phyloP scores from a whole-genome alignment of 2,329 filamentous ascomycete genomes.

The Aspergillus sp. region DNA sequence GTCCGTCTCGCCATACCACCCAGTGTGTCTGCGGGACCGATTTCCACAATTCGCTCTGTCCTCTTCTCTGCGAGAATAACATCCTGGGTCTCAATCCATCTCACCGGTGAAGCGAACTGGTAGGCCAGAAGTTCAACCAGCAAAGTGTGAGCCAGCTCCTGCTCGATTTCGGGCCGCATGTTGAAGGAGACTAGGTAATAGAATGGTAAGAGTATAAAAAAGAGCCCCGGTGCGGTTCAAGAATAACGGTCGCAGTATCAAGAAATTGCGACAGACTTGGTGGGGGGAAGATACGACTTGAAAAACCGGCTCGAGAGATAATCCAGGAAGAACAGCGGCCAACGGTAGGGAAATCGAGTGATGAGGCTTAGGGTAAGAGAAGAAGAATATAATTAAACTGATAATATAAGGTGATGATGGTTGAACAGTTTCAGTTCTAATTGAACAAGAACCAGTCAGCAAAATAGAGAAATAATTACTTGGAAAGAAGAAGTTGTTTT shows the following conservation, averaged over 20 bases:
- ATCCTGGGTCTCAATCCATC: conserved; percentile 99
- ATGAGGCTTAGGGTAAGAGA: not conserved
- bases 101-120: conserved; percentile 96
- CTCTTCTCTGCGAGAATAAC: conserved; percentile 95
- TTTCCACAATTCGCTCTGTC: conserved; percentile 95
- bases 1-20: conserved; percentile 98
- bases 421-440: conserved; percentile 1
- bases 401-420: conserved; percentile 8
- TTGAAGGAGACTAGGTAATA: conserved; percentile 41
- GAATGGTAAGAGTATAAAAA: conserved; percentile 10
- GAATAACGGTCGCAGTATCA: not conserved
- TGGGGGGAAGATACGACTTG: not conserved
- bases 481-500: not conserved
- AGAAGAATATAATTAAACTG: conserved; percentile 6
- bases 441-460: not conserved
- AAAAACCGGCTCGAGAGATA: not conserved
- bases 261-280: not conserved
- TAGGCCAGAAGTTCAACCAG: conserved; percentile 98
- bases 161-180: conserved; percentile 98
- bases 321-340: not conserved
- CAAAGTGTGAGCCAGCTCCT: conserved; percentile 97
- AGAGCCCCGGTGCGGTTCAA: not conserved
- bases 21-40: conserved; percentile 94
- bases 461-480: not conserved
- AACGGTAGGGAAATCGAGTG: not conserved